phyloP scores from a whole-genome alignment of 257 asterid genomes.

The Prunella vulgaris region DNA sequence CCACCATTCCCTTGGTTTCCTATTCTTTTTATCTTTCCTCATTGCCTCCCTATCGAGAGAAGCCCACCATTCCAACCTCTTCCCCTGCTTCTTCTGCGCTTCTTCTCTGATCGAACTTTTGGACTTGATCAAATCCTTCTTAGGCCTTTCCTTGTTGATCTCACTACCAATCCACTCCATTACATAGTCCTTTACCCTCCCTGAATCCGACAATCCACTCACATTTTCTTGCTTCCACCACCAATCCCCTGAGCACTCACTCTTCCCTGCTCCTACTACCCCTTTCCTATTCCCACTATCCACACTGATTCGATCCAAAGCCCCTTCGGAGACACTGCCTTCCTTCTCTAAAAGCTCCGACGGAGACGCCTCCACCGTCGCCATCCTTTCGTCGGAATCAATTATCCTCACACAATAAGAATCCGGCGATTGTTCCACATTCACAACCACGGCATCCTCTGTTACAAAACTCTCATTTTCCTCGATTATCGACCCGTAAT shows the following conservation, averaged over 20 bases:
- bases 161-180: slow-evolving; percentile 98
- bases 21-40: slow-evolving; percentile 47
- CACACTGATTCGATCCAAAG: slow-evolving; percentile 53
- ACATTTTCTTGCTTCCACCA: slow-evolving; percentile 89
- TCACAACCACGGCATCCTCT: slow-evolving; percentile 59
- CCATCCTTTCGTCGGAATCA: slow-evolving; percentile 35
- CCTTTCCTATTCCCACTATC: slow-evolving; percentile 59
- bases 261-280: slow-evolving; percentile 40
- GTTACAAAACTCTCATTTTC: slow-evolving; percentile 50
- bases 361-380: slow-evolving; percentile 34
- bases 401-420: slow-evolving; percentile 40
- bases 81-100: slow-evolving; percentile 49
- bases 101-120: slow-evolving; percentile 33
- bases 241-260: slow-evolving; percentile 71
- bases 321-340: slow-evolving; percentile 54
- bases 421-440: slow-evolving; percentile 60
- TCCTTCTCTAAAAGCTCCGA: slow-evolving; percentile 53
- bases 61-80: slow-evolving; percentile 78
- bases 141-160: slow-evolving; percentile 70
- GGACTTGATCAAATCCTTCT: slow-evolving; percentile 64
- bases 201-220: slow-evolving; percentile 64
- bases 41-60: slow-evolving; percentile 47
- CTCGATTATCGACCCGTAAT: slow-evolving; percentile 51
- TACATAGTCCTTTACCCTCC: slow-evolving; percentile 82
- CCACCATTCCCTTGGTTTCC: slow-evolving; percentile 93